Base-by-base conservation (phyloP, 495 filamentous ascomycete species). In the Neurospora sp. region DNA sequence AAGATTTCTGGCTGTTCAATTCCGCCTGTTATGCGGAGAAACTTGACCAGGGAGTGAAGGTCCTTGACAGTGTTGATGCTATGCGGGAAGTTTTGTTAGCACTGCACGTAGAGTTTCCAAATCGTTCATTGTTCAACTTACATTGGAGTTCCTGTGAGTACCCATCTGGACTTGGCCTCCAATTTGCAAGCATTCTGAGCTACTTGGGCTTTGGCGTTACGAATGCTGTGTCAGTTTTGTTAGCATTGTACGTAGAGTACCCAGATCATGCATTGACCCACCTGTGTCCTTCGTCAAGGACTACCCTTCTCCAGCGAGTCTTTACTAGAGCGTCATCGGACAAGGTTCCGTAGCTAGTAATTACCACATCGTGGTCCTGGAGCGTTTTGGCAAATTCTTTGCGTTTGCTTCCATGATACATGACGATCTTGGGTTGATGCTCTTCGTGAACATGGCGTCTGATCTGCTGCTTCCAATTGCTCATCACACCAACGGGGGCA, bases 381-480 rank as follows among this genome's bases (percentile, higher is more conserved):
- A 95, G 85, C 0, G 90, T 82, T 37, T 85, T 87, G 71, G 85
- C 83, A 18, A 81, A 77, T 47, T 88, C 80, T 72, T 90, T 88
- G 69, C 88, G 86, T 16, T 83, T 83, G 20, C 84, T 74, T 2
- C 91, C 93, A 77, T 98, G 94, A 73, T 95, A 96, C 27, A 90
- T 89, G 73, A 93, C 82, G 20, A 97, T 86, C 22, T 85, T 88
- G 27, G 94, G 87, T 3, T 84, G 78, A 70, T 86, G 80, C 12
- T 92, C 85, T 6, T 83, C 77, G 20, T 86, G 82, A 14, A 94
- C 86, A 76, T 98, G 94, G 40, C 89, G 87, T 70, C 89, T 80
- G 38, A 96, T 93, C 80, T 97, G 94, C 40, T 90, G 88, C 71
- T 86, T 89, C 94, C 94, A 98, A 75, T 98, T 97, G 76, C 91